Base-by-base conservation (phyloP, 2,329 filamentous ascomycete genomes). In the Fusarium guadeloupense region DNA sequence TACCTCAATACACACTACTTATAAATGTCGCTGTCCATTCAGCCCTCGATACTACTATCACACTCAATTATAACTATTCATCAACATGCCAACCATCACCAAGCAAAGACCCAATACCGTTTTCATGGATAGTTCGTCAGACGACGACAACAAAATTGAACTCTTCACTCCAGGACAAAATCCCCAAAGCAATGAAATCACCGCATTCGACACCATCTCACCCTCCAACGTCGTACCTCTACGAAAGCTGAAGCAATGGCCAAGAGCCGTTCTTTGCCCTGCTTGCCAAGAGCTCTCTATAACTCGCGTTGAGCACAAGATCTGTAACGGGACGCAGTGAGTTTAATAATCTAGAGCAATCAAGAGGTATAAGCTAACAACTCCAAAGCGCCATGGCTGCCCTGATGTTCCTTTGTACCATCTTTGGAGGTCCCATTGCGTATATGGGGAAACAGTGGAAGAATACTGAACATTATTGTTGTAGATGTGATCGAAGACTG, bases 391-490 rank as follows among this genome's bases (percentile, higher is more conserved):
- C 50, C 8, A 66, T 69, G 55, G 67, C 67, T n/a, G 59, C 31
- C 0, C 19, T 69, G 4, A 53, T 69, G 39, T 65, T 69, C 4
- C 23, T 47, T 1, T 69, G 64, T 10, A 68, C 56, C 1, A 19
- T 69, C 3, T 33, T 69, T 4, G 67, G 67, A 1, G 59, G 54
- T 0, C 56, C 56, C 6, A 35, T 68, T 1, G 59, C 63, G 0
- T 69, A 68, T 19, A 16, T 52, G 1, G 59, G 59, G 2, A 59
- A 54, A 12, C 47, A 59, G 5, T 69, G 66, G 50, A 69, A 69
- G 42, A 53, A 69, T n/a, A 35, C 46, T 6, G 67, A 69, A 31
- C 67, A 69, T 39, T 69, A 69, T 10, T 69, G 67, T 17, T 69
- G 67, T 19, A 56, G 67, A 21, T 69, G 67, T 33, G 64, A 68